Evolutionary conservation across 2,329 filamentous ascomycete species (phyloP).

Genomic region (Cytospora mali): DNA sequence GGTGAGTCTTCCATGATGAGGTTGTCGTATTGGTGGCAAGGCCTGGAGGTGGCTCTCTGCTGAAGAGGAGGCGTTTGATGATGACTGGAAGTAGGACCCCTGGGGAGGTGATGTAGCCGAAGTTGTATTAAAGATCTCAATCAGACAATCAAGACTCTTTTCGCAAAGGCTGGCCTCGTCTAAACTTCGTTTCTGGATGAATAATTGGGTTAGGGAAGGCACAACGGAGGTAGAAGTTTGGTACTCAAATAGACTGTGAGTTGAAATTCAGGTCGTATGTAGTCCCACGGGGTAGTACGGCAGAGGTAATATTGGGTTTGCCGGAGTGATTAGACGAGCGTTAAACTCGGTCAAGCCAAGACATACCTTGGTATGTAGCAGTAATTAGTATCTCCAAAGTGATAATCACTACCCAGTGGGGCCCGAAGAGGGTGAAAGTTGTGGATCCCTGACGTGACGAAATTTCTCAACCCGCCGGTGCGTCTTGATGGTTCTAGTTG

Average conservation of each 20-base stretch:
- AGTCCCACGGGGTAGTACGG: background rate
- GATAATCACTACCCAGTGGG: slow-evolving; percentile 4
- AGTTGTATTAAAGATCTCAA: no score
- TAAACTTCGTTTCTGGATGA: background rate
- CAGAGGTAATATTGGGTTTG: background rate
- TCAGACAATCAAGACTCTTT: background rate
- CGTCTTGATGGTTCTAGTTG: background rate
- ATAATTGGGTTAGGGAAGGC: background rate
- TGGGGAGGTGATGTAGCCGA: no score
- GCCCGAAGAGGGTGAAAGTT: slow-evolving; percentile 12
- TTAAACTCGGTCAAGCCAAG: background rate
- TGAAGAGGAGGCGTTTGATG: background rate
- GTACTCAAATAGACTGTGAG: background rate
- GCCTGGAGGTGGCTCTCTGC: background rate
- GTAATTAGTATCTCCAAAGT: background rate
- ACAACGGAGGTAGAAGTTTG: background rate
- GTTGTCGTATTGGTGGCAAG: background rate
- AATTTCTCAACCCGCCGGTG: slow-evolving; percentile 18
- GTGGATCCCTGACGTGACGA: slow-evolving; percentile 17
- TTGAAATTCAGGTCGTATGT: background rate
- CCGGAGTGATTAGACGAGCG: background rate
- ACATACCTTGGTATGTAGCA: background rate
- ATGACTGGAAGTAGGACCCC: background rate
- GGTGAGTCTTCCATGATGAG: slow-evolving; percentile 3
- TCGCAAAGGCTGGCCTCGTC: background rate